A percentile compares a stretch with the other conserved stretches of the same genome.
Conservation (phyloP, 768 basidiomycete genomes). For the Daedalea quercina region DNA sequence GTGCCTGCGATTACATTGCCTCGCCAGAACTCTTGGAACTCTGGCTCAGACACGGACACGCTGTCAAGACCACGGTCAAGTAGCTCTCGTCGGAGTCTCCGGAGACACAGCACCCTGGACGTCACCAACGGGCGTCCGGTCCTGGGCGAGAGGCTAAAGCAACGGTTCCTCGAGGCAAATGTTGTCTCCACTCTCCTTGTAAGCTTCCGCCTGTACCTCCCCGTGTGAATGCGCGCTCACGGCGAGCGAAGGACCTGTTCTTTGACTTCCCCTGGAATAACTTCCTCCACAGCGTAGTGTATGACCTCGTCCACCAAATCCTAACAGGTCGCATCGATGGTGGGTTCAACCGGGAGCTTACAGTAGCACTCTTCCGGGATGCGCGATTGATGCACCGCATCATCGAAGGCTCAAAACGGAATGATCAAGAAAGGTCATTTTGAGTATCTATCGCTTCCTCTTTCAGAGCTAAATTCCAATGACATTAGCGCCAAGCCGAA, state of each 20-base stretch:
- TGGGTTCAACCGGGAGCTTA: conserved; percentile 81
- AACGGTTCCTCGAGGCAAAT: conserved; percentile 64
- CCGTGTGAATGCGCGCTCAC: neutral
- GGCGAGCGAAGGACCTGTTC: conserved; percentile 68
- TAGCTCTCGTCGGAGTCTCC: conserved; percentile 50
- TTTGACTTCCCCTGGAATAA: conserved; percentile 98
- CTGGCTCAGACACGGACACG: conserved; percentile 24
- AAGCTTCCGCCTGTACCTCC: conserved; percentile 21
- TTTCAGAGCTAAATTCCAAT: neutral
- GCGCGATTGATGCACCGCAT: conserved; percentile 79
- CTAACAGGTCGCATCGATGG: conserved; percentile 80
- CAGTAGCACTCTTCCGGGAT: conserved; percentile 80
- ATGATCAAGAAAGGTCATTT: conserved; percentile 68
- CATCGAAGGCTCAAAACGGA: conserved; percentile 75
- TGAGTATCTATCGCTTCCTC: conserved; percentile 1
- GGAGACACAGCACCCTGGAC: conserved; percentile 32
- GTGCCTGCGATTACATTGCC: conserved; percentile 17
- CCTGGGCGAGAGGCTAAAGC: conserved; percentile 77
- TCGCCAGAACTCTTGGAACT: conserved; percentile 15
- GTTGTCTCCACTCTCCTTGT: conserved; percentile 77
- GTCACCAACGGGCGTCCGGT: conserved; percentile 36
- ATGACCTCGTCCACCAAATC: conserved; percentile 93
- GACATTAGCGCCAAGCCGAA: conserved; percentile 59
- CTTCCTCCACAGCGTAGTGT: conserved; percentile 93
- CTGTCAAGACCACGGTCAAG: conserved; percentile 30